Evolutionary conservation across 306 rosid species (phyloP).

Genomic region (Elaeagnus macrophylla): DNA sequence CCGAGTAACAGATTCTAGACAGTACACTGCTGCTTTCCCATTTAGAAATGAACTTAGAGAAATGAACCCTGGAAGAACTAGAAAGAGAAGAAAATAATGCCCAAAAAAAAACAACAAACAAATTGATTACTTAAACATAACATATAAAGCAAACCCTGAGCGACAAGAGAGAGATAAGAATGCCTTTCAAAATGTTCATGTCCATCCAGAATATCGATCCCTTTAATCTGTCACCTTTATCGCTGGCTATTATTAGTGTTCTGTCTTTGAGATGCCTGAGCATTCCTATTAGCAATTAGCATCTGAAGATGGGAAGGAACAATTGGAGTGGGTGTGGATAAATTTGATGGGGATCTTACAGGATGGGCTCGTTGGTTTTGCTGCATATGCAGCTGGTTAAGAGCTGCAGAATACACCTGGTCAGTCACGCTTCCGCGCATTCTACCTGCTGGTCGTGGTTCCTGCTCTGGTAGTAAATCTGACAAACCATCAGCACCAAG

Average conservation of each 20-base stretch:
- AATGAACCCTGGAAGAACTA: too few relatives aligned
- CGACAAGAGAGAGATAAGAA: too few relatives aligned
- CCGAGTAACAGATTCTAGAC: too few relatives aligned
- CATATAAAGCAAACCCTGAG: too few relatives aligned
- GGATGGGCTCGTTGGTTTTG: constrained; percentile 44
- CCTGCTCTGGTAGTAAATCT: constrained; percentile 35
- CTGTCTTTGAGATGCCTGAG: constrained; percentile 13
- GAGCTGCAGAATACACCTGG: constrained; percentile 29
- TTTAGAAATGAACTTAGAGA: too few relatives aligned
- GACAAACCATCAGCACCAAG: constrained; percentile 27
- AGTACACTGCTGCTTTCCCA: too few relatives aligned
- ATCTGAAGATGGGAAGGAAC: constrained; percentile 19
- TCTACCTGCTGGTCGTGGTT: constrained; percentile 53
- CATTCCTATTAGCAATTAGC: constrained; percentile 26
- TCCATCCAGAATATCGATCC: neutral
- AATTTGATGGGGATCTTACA: constrained; percentile 18
- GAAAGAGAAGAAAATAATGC: too few relatives aligned
- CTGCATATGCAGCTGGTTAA: constrained; percentile 36
- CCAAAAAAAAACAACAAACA: too few relatives aligned
- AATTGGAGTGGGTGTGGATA: constrained; percentile 15
- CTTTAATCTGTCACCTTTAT: neutral
- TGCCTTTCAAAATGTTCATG: neutral
- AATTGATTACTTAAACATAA: too few relatives aligned
- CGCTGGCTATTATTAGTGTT: neutral
- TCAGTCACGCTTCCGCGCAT: constrained; percentile 87